phyloP scores from a whole-genome alignment of 2,329 filamentous ascomycete genomes.

The Aspergillus persii region DNA sequence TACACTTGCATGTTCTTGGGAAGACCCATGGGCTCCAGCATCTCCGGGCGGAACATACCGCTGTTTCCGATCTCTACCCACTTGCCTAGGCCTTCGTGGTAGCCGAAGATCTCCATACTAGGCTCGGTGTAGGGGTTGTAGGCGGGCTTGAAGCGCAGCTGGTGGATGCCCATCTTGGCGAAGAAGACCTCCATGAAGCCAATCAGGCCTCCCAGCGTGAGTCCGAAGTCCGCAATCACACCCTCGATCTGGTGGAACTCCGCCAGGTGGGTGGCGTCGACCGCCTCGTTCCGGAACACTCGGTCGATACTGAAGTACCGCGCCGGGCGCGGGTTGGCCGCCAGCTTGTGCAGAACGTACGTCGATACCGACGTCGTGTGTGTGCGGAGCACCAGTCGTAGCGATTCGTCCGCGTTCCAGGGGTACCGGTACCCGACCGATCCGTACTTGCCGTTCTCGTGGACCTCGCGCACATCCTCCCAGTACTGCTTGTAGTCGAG shows the following conservation, averaged over 20 bases:
- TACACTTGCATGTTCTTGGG: conserved; percentile 91
- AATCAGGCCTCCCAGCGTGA: conserved; percentile 90
- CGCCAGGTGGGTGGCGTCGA: conserved; percentile 93
- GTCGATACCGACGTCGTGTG: conserved; percentile 93
- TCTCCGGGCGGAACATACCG: conserved; percentile 98
- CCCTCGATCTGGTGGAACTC: conserved; percentile 99
- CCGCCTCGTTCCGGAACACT: conserved; percentile 96
- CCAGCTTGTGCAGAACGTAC: conserved; percentile 86
- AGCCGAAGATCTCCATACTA: conserved; percentile 97
- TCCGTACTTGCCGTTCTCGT: conserved; percentile 87
- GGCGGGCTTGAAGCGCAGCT: conserved; percentile 92
- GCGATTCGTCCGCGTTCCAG: conserved; percentile 83
- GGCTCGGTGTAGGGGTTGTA: conserved; percentile 96
- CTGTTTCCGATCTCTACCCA: conserved; percentile 97
- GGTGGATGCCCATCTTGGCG: conserved; percentile 84
- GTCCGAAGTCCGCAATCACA: conserved; percentile 93
- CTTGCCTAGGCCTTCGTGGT: conserved; percentile 83
- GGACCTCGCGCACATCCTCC: conserved; percentile 81
- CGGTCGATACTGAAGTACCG: conserved; percentile 98
- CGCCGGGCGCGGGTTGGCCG: conserved; percentile 77
- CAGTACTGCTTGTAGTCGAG: conserved; percentile 81
- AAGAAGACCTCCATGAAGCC: conserved; percentile 97
- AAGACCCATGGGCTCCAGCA: conserved; percentile 92
- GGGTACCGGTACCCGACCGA: conserved; percentile 96
- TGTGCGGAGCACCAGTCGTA: conserved; percentile 85